These are phyloP conservation scores for Salix caprea DNA, from an alignment of 345 rosid genomes.

Conservation along the genomic window DNA sequence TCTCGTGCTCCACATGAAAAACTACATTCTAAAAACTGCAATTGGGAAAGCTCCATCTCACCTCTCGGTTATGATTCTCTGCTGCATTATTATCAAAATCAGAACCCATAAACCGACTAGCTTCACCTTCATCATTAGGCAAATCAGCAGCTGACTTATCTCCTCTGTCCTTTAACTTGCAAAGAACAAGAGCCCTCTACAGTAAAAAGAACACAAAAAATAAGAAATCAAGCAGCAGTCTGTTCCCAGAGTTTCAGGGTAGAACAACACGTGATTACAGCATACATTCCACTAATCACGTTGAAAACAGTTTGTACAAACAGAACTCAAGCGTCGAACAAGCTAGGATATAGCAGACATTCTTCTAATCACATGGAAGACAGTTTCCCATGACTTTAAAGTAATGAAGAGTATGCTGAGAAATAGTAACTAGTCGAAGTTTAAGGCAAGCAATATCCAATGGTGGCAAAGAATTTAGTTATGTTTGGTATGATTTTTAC, in stretches of 20 bases:
- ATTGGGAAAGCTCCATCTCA: background rate
- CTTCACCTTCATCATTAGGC: background rate
- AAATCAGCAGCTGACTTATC: background rate
- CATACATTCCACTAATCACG: background rate
- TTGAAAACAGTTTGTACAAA: background rate
- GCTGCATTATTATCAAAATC: background rate
- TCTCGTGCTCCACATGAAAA: background rate
- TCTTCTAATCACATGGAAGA: background rate
- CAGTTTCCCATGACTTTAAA: background rate
- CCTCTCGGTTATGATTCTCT: background rate
- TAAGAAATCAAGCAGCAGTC: background rate
- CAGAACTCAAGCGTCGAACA: background rate
- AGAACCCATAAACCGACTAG: background rate
- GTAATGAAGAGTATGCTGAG: background rate
- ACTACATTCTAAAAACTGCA: background rate
- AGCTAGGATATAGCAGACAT: background rate
- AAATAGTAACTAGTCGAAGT: background rate
- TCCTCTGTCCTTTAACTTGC: conserved; percentile 12
- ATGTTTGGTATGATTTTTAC: no score
- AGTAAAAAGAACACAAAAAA: background rate
- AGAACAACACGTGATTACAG: background rate
- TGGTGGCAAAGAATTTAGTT: background rate
- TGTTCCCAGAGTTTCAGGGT: background rate
- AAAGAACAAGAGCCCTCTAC: conserved; percentile 17
- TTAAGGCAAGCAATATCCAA: background rate